Base-by-base conservation (phyloP, 106 monocot species). In the Triglochin maritima region DNA sequence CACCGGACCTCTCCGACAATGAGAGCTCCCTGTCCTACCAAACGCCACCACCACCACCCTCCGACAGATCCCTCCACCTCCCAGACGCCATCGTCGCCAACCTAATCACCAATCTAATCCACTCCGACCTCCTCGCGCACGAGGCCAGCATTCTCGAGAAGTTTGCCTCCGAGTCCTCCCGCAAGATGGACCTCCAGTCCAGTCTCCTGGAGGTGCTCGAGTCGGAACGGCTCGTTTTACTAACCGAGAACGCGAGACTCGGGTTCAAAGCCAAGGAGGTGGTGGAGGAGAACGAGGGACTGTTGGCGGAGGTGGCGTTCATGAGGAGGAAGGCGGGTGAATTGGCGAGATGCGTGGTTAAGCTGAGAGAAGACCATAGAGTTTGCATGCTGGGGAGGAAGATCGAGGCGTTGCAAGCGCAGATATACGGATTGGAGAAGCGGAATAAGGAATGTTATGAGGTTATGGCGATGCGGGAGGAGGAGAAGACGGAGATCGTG, bases 161-260 rank as follows among this genome's bases (percentile, higher is more conserved):
- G 62, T 70, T 61, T 15, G 13, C 52, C 44, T 47, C 59, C 1
- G 94, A 95, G 56, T 76, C 81, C 7, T 55, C 49, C 41, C 63
- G 87, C 41, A 95, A 87, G 81, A 73, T 85, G 49, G 87, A 96
- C 60, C 76, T 96, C 49, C 95, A 96, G 76, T 65, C 63, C 44
- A 90, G 83, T 67, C 64, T 96, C 63, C 59, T 90, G 49, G 95
- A 96, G 79, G 87, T 96, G 64, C 79, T 96, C 63, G 88, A 96
- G 78, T 85, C 90, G 53, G 95, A 96, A 78, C 66, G 96, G 72
- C 61, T 84, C 68, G 90, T 91, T 57, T 80, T 96, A 69, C 78
- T 91, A 7, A 80, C 74, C 10, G 90, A 96, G 80, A 96, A 96
- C 63, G 85, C 85, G 66, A 71, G 90, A 80, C 66, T 96, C 49